These are phyloP conservation scores for Phellinidium pouzarii DNA, from an alignment of 1,284 basidiomycete species.

Conservation along the genomic window DNA sequence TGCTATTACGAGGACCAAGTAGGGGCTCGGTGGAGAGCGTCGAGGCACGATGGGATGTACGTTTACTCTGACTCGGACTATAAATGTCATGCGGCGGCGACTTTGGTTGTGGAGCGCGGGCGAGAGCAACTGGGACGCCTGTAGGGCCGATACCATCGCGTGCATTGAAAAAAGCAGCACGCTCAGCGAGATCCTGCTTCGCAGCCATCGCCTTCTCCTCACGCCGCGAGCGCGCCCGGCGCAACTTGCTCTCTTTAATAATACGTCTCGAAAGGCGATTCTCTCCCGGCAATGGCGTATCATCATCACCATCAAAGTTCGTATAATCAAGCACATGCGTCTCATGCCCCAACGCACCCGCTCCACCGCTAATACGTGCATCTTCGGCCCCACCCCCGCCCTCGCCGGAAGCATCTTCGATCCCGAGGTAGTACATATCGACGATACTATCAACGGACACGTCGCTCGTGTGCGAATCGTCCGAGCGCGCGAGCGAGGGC, in stretches of 20 bases:
- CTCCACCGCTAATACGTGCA: constrained; percentile 19
- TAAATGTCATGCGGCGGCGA: background rate
- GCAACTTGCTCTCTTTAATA: constrained; percentile 62
- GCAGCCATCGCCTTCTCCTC: constrained; percentile 23
- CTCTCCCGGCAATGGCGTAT: constrained; percentile 58
- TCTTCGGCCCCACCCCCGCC: constrained; percentile 13
- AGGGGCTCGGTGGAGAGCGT: constrained; percentile 12
- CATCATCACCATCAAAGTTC: constrained; percentile 78
- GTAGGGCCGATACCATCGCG: constrained; percentile 12
- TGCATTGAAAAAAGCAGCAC: constrained; percentile 16
- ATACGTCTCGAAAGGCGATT: constrained; percentile 52
- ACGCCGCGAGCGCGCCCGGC: constrained; percentile 48
- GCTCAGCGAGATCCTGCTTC: constrained; percentile 19
- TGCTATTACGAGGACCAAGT: too few species aligned
- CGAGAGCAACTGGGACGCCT: too few species aligned
- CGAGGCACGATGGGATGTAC: background rate
- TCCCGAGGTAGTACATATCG: constrained; percentile 37
- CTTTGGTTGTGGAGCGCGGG: background rate
- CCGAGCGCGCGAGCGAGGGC: constrained; percentile 4
- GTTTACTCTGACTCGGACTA: background rate
- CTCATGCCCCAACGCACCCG: constrained; percentile 39
- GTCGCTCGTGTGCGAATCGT: constrained; percentile 18
- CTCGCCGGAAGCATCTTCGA: constrained; percentile 37
- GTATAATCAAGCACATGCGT: constrained; percentile 63
- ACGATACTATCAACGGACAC: constrained; percentile 31